Base-by-base conservation (phyloP, 257 asterid genomes). In the Nicotiana paniculata region DNA sequence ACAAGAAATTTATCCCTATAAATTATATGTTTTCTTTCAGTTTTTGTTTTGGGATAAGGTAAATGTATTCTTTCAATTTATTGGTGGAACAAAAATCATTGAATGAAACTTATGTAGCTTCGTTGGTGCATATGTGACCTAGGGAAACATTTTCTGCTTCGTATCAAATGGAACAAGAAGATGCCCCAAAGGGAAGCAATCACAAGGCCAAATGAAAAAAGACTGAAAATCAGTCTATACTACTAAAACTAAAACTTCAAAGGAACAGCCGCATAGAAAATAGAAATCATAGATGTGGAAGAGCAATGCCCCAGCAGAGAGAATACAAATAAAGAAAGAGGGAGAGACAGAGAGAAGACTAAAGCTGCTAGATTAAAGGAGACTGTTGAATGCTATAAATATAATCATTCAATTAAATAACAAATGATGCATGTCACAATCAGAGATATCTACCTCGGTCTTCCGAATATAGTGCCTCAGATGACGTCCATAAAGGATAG, bases 401-500 rank as follows among this genome's bases (percentile, higher is more conserved):
- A 43, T 11, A 32, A 35, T 30, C 35, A 48, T 48, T 26, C 9
- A 78, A 63, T 72, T 51, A 48, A 75, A 51, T 28, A 75, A 35
- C 46, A 63, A 32, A 75, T 75, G 64, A 48, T 63, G 77, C 79
- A 79, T 81, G 79, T 35, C 13, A 88, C 39, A 80, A 78, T 63
- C 59, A 17, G 58, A 80, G 85, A 33, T 82, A 67, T 61, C 48
- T 85, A 94, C 99, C 99, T 93, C 93, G 8, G 92, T 89, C 83
- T 96, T 94, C 87, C 82, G 89, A 65, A 96, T 91, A 91, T 89
- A 91, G 86, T 92, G 91, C 90, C 83, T 91, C 89, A 90, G 83
- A 87, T 91, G 96, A 75, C 96, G 98, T 79, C 99, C 98, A 81
- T 89, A 91, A 21, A 96, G 89, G 85, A 94, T 83, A 55, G 98